These are phyloP conservation scores for Tuber brumale DNA, from an alignment of 495 filamentous ascomycete genomes.

Conservation along the genomic window DNA sequence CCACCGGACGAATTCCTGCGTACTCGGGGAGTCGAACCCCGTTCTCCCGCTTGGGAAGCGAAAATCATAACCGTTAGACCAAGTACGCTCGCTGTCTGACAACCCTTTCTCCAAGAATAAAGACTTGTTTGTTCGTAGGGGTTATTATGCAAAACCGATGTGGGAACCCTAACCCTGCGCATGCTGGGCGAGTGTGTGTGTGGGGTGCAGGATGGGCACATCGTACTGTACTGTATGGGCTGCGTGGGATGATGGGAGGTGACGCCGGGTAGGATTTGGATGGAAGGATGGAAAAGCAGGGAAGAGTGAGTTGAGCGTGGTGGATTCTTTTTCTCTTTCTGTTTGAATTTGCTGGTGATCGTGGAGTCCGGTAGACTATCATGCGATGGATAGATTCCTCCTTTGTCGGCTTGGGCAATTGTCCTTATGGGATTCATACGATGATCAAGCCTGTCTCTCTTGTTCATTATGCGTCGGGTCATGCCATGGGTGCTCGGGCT, in stretches of 20 bases:
- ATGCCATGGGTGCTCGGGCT: too few species aligned
- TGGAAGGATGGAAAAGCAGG: too few species aligned
- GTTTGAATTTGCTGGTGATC: too few species aligned
- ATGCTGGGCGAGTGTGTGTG: neutral
- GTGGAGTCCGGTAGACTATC: too few species aligned
- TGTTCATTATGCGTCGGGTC: too few species aligned
- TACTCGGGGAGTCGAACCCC: constrained; percentile 41
- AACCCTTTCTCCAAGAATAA: neutral
- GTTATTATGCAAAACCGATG: neutral
- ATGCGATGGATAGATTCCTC: too few species aligned
- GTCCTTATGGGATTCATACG: too few species aligned
- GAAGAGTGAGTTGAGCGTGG: neutral
- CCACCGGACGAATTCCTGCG: constrained; percentile 1
- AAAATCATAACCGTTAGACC: constrained; percentile 42
- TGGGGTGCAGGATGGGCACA: neutral
- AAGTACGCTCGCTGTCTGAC: constrained; percentile 22
- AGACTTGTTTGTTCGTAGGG: neutral
- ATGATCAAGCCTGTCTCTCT: too few species aligned
- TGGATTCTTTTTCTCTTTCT: neutral
- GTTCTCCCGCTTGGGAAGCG: constrained; percentile 41
- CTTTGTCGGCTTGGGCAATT: too few species aligned
- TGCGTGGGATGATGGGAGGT: neutral
- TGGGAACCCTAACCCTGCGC: neutral
- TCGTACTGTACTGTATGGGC: neutral
- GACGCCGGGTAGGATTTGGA: too few species aligned